Conservation (phyloP, 805 yeast species). For the Lachancea thermotolerans region DNA sequence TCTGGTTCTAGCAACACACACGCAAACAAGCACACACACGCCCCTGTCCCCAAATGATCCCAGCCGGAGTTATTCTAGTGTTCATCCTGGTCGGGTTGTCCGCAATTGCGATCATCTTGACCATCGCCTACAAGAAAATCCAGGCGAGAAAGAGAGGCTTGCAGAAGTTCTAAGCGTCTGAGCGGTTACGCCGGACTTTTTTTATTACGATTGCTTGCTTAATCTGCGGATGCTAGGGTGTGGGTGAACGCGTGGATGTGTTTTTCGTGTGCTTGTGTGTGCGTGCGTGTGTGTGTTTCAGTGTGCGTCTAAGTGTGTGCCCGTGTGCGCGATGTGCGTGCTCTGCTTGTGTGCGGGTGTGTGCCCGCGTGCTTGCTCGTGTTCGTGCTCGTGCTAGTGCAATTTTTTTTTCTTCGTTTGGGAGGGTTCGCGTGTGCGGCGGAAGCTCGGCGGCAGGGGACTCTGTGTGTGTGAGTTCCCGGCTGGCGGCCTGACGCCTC, state of each 20-base stretch:
- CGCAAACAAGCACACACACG: slow-evolving; percentile 4
- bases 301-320: no score
- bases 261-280: no score
- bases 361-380: no score
- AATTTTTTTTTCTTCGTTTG: neutral
- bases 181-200: neutral
- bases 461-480: slow-evolving; percentile 10
- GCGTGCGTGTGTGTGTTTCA: no score
- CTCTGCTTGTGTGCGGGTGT: no score
- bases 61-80: slow-evolving; percentile 70
- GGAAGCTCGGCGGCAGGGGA: neutral
- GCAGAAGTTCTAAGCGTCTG: slow-evolving; percentile 29
- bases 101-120: slow-evolving; percentile 26
- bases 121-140: slow-evolving; percentile 29
- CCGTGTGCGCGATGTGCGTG: no score
- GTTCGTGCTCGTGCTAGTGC: no score
- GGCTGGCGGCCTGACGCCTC: neutral
- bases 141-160: slow-evolving; percentile 35
- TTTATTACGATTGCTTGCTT: no score
- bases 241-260: no score
- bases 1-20: slow-evolving; percentile 7
- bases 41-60: slow-evolving; percentile 40
- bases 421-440: neutral
- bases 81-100: slow-evolving; percentile 39
- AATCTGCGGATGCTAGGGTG: no score